Evolutionary conservation across 352 stramenopile species (phyloP), one percentile per base, ranked within the genome.

Genomic region (Globisporangium polare): DNA sequence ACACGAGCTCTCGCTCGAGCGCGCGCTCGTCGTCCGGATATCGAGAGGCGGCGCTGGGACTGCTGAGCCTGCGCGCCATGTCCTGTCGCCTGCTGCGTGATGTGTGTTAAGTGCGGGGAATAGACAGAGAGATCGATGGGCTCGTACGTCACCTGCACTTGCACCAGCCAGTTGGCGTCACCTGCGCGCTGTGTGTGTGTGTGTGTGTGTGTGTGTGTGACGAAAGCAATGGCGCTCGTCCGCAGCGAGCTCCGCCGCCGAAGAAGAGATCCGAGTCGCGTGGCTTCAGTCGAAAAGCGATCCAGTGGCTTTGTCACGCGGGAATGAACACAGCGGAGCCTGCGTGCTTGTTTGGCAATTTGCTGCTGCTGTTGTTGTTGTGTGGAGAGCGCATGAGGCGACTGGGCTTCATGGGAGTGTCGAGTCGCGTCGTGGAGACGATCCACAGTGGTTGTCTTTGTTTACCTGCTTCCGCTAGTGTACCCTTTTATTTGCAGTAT

Each of bases 1-100:
- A 15, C 18, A 46, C 20, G 29, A 62, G 56, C 42, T 62, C 56
- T 8, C 24, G 20, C 6, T 54, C 42, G 6, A 62, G 55, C n/a
- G 29, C 27, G 3, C 50, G 37, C 26, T 55, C 49, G 27, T 33
- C 29, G 10, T 55, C 26, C 3, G 37, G 47, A 27, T 39, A 8
- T 5, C 15, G 24, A 15, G 15, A n/a, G 15, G 47, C 17, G 6
- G 46, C 22, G 15, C 5, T 55, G 26, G 5, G 17, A 26, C 50
- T 47, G 52, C n/a, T 58, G 12, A 45, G 33, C 26, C 51, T 46
- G 33, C 31, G 47, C 22, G 31, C 51, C 29, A 58, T 43, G 37
- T 58, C 31, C 22, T 54, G 47, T 7, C 13, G 46, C 12, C 29
- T 54, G 33, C 33, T 39, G 12, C 5, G 9, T 12, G 9, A 15